Evolutionary conservation across 805 yeast genomes (phyloP), one percentile per base, ranked within the genome.

Genomic region (Diddensiella santjacobensis): DNA sequence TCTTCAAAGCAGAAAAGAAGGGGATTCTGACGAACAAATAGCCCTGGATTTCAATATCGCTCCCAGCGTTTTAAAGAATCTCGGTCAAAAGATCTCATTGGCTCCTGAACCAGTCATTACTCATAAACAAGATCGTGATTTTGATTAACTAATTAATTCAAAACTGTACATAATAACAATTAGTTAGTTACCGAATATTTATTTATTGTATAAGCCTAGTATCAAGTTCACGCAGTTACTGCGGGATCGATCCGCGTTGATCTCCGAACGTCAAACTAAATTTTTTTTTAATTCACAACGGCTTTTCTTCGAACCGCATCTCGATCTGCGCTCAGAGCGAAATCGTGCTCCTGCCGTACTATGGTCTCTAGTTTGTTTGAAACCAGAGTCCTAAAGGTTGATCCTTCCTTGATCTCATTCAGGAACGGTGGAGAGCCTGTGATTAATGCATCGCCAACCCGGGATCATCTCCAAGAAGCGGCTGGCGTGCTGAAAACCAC

Each of bases 321-420:
- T 13, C 8, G 31, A 26, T 26, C 31, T 26, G 31, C 31, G 8
- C 31, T 26, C 8, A 26, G 31, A 26, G 8, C 31, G 8, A 26
- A 26, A 26, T 8, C 13, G 31, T 8, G 31, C 31, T 8, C 31
- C 13, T 8, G 13, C 13, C 11, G 11, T 26, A 8, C 31, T 26
- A 13, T 13, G 13, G 31, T 26, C 8, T 26, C 31, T 26, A 8
- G 11, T 26, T n/a, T n/a, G n/a, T 26, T 39, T 15, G 10, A 10
- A 38, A 19, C 15, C n/a, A 20, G 67, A 50, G 64, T 84, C 2
- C 66, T 83, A 38, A 72, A 72, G 47, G 89, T 83, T 1, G 76
- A 80, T 44, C 77, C 80, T 1, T 55, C 62, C 1, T 63, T 78
- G 6, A 81, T 85, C 30, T 49, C 50, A 1, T 85, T 84, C 58